Conservation (phyloP, 2,329 filamentous ascomycete genomes). For the Colletotrichum sublineola region DNA sequence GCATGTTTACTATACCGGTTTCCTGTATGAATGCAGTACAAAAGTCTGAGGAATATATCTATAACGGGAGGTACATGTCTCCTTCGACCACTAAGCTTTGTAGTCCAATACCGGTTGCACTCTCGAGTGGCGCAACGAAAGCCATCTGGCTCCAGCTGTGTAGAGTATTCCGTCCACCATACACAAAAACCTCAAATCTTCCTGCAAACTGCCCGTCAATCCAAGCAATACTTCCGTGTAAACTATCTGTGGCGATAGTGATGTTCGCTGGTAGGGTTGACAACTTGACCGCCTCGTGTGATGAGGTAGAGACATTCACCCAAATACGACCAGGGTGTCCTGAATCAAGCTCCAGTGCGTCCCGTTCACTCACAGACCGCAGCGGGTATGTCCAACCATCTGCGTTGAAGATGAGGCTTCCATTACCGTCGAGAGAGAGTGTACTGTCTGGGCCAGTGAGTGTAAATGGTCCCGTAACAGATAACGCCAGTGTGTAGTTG, state of each 20-base stretch:
- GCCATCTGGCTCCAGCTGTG: conserved; percentile 71
- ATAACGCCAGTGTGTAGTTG: conserved; percentile 58
- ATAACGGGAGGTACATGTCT: not conserved
- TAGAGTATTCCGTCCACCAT: conserved; percentile 62
- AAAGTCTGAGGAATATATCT: not conserved
- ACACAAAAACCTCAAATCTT: conserved; percentile 68
- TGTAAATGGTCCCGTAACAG: conserved; percentile 40
- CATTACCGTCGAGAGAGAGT: not conserved
- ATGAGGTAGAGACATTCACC: conserved; percentile 61
- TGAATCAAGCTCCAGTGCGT: conserved; percentile 62
- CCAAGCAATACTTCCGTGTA: conserved; percentile 64
- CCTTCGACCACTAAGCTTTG: conserved; percentile 2
- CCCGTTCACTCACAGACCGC: conserved; percentile 56
- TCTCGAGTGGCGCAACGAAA: conserved; percentile 63
- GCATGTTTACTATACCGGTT: not conserved
- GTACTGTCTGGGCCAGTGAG: conserved; percentile 18
- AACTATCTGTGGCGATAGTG: conserved; percentile 58
- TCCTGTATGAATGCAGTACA: not conserved
- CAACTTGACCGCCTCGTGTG: conserved; percentile 57
- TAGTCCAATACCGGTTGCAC: not conserved
- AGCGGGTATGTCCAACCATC: conserved; percentile 62
- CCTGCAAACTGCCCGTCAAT: conserved; percentile 60
- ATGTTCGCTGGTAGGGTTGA: conserved; percentile 49
- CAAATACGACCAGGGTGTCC: conserved; percentile 65
- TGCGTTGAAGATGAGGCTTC: conserved; percentile 10